Conservation (phyloP, 1,284 basidiomycete genomes). For the Apiotrichum veenhuisii region DNA sequence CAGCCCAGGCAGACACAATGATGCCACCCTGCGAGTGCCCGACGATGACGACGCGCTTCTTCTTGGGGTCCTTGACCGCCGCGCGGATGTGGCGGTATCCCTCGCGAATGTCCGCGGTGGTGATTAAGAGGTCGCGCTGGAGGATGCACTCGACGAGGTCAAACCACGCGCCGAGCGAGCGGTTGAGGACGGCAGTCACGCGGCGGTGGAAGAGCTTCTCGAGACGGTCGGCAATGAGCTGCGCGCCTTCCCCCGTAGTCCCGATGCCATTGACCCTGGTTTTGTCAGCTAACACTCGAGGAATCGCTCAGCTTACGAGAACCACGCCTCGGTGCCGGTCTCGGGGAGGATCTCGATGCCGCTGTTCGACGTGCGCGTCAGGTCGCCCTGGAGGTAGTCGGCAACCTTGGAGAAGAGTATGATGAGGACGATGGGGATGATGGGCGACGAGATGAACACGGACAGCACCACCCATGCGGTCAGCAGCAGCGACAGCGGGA, state of each 20-base stretch:
- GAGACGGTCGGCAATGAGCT: slow-evolving; percentile 25
- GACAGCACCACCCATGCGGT: slow-evolving; percentile 9
- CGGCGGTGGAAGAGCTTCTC: slow-evolving; percentile 27
- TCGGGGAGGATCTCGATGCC: slow-evolving; percentile 1
- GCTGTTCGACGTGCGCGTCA: slow-evolving; percentile 4
- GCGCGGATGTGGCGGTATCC: slow-evolving; percentile 22
- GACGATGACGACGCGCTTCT: slow-evolving; percentile 35
- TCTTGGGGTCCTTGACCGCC: slow-evolving; percentile 18
- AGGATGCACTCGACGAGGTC: slow-evolving; percentile 39
- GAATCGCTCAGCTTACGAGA: slow-evolving; percentile 33
- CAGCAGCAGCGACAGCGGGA: slow-evolving; percentile 19
- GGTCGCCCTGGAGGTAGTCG: not conserved
- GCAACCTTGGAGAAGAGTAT: slow-evolving; percentile 9
- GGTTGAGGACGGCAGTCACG: slow-evolving; percentile 34
- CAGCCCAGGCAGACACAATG: slow-evolving; percentile 29
- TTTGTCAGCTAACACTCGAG: not conserved
- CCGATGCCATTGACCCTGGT: slow-evolving; percentile 38
- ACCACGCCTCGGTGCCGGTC: slow-evolving; percentile 24
- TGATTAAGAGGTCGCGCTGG: slow-evolving; percentile 33
- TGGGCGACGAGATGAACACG: not conserved
- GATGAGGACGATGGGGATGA: not conserved
- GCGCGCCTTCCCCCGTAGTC: slow-evolving; percentile 24
- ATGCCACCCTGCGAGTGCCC: slow-evolving; percentile 41
- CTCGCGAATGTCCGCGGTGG: slow-evolving; percentile 27
- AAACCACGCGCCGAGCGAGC: slow-evolving; percentile 34